Conservation (phyloP, 306 rosid genomes). For the Trifolium subterraneum region DNA sequence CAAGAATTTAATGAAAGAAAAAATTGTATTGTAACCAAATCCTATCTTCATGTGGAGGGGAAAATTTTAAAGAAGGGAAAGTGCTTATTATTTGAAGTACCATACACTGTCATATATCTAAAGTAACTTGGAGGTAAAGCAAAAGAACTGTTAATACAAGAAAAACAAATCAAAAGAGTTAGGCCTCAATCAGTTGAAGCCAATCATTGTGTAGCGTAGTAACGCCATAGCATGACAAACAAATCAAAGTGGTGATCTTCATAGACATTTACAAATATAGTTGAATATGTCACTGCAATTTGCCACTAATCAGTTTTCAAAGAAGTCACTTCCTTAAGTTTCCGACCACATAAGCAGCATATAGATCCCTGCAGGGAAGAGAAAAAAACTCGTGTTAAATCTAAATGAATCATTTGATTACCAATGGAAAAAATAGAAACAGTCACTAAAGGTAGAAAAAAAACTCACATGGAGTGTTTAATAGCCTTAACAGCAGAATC, state of each 20-base stretch:
- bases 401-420: not conserved
- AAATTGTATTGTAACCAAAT: not conserved
- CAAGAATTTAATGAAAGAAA: not conserved
- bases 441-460: slow-evolving; percentile 33
- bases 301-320: slow-evolving; percentile 33
- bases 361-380: slow-evolving; percentile 72
- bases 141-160: not conserved
- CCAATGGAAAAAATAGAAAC: slow-evolving; percentile 14
- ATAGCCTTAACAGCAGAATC: slow-evolving; percentile 80
- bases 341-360: slow-evolving; percentile 79
- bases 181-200: slow-evolving; percentile 3
- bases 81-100: slow-evolving; percentile 9
- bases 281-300: slow-evolving; percentile 17
- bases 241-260: slow-evolving; percentile 42
- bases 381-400: slow-evolving; percentile 5
- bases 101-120: slow-evolving; percentile 8
- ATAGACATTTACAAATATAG: slow-evolving; percentile 30
- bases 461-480: slow-evolving; percentile 81
- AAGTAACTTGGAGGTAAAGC: slow-evolving; percentile 6
- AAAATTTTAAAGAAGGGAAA: not conserved
- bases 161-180: slow-evolving; percentile 6
- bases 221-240: slow-evolving; percentile 21
- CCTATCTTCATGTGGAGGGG: not conserved
- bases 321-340: slow-evolving; percentile 79
- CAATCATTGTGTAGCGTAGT: slow-evolving; percentile 6